phyloP scores from a whole-genome alignment of 148 eudicot species.

The Chenopodium quinoa region DNA sequence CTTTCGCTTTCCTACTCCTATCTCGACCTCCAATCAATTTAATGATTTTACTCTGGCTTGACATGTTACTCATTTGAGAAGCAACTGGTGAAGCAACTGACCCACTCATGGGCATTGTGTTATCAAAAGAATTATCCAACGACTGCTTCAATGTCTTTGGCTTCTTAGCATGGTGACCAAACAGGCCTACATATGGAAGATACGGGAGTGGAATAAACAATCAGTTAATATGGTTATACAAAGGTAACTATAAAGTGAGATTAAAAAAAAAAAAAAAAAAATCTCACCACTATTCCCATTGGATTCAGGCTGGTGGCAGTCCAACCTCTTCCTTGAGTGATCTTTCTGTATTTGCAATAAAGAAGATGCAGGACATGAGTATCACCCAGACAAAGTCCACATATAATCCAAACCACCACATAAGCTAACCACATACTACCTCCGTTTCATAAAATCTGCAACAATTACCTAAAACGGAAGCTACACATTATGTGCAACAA shows the following conservation, averaged over 20 bases:
- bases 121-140: slow-evolving; percentile 65
- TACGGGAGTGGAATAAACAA: slow-evolving; percentile 8
- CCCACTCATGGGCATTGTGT: slow-evolving; percentile 47
- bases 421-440: neutral
- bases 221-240: neutral
- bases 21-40: slow-evolving; percentile 75
- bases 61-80: slow-evolving; percentile 88
- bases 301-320: slow-evolving; percentile 58
- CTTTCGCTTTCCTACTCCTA: slow-evolving; percentile 66
- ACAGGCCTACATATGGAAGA: slow-evolving; percentile 43
- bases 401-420: neutral
- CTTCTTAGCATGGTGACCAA: slow-evolving; percentile 63
- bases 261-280: no score
- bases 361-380: slow-evolving; percentile 2
- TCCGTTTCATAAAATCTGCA: no score
- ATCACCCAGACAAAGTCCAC: neutral
- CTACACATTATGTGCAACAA: no score
- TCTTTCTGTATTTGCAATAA: slow-evolving; percentile 56
- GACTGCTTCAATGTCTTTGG: slow-evolving; percentile 61
- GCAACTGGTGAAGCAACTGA: slow-evolving; percentile 77
- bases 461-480: no score
- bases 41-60: slow-evolving; percentile 72
- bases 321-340: slow-evolving; percentile 58
- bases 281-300: slow-evolving; percentile 69
- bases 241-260: neutral